A percentile compares a stretch with the other conserved stretches of the same genome.
Evolutionary conservation across 208 protist species (phyloP).

Genomic region (Lotmaria passim): DNA sequence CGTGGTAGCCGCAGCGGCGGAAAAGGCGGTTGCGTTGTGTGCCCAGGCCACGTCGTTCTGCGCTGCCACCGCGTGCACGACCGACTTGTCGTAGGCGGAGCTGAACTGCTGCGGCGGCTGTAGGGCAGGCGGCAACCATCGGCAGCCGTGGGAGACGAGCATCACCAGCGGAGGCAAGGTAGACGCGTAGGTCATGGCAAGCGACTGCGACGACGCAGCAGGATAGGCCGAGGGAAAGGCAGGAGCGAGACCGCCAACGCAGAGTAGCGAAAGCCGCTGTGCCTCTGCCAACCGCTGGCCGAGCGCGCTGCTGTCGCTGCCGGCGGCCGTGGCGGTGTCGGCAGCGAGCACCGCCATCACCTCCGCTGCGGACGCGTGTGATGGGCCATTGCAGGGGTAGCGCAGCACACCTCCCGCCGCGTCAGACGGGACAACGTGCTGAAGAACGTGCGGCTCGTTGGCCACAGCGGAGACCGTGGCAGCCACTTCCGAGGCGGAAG

Average conservation of each 20-base stretch:
- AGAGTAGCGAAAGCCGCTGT: constrained; percentile 21
- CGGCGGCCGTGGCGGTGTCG: neutral
- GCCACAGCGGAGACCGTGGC: constrained; percentile 12
- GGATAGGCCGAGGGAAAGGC: neutral
- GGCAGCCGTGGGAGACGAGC: constrained; percentile 36
- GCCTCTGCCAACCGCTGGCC: constrained; percentile 12
- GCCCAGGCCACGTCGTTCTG: constrained; percentile 27
- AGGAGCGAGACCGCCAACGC: constrained; percentile 24
- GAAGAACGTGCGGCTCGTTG: constrained; percentile 30
- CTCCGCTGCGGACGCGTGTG: constrained; percentile 18
- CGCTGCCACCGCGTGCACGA: constrained; percentile 4
- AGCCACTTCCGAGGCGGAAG: constrained; percentile 27
- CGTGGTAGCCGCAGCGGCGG: neutral
- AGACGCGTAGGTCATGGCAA: constrained; percentile 1
- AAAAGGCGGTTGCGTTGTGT: constrained; percentile 7
- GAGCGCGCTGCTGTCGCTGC: constrained; percentile 10
- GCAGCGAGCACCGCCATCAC: constrained; percentile 13
- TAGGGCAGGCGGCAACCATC: constrained; percentile 65
- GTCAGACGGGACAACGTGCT: constrained; percentile 17
- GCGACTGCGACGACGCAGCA: neutral
- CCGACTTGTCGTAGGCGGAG: constrained; percentile 13
- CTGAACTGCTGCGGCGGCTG: constrained; percentile 76
- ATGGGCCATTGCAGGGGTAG: constrained; percentile 21
- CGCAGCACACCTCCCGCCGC: constrained; percentile 23
- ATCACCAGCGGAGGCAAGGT: constrained; percentile 21